Evolutionary conservation across 441 rosid genomes (phyloP).

Genomic region (Aquilaria agallochum): DNA sequence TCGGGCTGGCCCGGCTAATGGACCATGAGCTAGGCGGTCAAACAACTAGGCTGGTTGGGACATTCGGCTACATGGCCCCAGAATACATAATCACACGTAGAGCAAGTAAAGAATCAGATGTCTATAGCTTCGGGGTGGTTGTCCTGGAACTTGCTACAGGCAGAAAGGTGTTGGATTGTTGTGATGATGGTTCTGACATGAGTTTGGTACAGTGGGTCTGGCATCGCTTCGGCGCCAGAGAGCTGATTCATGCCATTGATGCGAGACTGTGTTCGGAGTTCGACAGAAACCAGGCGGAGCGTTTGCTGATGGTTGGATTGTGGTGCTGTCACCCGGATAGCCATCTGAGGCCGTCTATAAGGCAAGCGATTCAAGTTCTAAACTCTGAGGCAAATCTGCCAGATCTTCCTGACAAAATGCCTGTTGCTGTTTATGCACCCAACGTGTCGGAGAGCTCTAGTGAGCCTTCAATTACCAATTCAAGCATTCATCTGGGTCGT

Average conservation of each 20-base stretch:
- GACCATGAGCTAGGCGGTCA: conserved; percentile 43
- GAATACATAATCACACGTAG: conserved; percentile 41
- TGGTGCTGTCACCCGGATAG: conserved; percentile 47
- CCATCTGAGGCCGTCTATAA: conserved; percentile 27
- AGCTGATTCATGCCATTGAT: conserved; percentile 25
- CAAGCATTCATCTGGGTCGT: conserved; percentile 28
- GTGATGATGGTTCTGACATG: conserved; percentile 13
- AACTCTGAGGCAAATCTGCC: conserved; percentile 43
- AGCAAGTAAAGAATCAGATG: conserved; percentile 42
- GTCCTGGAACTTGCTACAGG: conserved; percentile 37
- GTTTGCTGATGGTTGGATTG: conserved; percentile 38
- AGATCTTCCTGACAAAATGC: conserved; percentile 36
- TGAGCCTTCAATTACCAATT: conserved; percentile 18
- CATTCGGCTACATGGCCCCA: conserved; percentile 49
- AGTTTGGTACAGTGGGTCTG: conserved; percentile 49
- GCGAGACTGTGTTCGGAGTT: conserved; percentile 13
- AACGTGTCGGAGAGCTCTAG: conserved; percentile 6
- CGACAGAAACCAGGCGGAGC: conserved; percentile 20
- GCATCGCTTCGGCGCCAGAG: conserved; percentile 31
- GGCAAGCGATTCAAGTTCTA: conserved; percentile 55
- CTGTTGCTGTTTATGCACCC: conserved; percentile 31
- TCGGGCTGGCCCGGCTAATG: conserved; percentile 48
- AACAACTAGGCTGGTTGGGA: conserved; percentile 45
- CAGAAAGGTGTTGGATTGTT: conserved; percentile 23
- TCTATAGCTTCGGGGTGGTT: conserved; percentile 44